phyloP scores from a whole-genome alignment of 1,284 basidiomycete species.

The Microbotryomycetes sp. region DNA sequence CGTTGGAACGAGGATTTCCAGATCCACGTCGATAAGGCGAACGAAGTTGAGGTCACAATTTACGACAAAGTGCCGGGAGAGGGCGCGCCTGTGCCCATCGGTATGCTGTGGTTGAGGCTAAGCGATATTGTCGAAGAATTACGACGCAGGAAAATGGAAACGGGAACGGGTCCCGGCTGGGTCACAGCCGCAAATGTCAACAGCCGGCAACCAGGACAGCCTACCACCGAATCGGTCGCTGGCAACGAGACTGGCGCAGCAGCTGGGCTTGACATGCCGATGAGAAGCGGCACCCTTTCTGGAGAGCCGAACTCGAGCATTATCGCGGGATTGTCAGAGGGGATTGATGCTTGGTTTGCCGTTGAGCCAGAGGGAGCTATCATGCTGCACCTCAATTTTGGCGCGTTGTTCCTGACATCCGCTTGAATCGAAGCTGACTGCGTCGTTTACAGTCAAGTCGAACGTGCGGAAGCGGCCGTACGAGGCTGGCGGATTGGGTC shows the following conservation, averaged over 20 bases:
- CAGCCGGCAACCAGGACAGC: slow-evolving; percentile 4
- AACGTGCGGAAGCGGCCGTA: slow-evolving; percentile 89
- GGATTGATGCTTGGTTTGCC: slow-evolving; percentile 94
- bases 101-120: slow-evolving; percentile 91
- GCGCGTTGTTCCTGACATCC: slow-evolving; percentile 48
- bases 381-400: slow-evolving; percentile 75
- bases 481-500: slow-evolving; percentile 83
- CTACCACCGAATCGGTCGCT: background rate
- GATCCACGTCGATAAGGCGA: slow-evolving; percentile 93
- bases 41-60: slow-evolving; percentile 94
- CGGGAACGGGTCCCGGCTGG: slow-evolving; percentile 71
- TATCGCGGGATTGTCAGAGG: slow-evolving; percentile 39
- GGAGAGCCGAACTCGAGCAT: slow-evolving; percentile 13
- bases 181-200: slow-evolving; percentile 62
- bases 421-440: background rate
- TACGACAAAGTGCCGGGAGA: slow-evolving; percentile 78
- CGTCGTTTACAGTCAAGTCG: slow-evolving; percentile 67
- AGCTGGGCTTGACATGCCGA: background rate
- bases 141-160: slow-evolving; percentile 81
- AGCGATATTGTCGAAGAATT: slow-evolving; percentile 92
- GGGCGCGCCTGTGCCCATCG: slow-evolving; percentile 70
- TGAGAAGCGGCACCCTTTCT: background rate
- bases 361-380: slow-evolving; percentile 97
- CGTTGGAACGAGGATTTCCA: slow-evolving; percentile 98
- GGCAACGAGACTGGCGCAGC: slow-evolving; percentile 9